Evolutionary conservation across 768 basidiomycete species (phyloP), one percentile per base, ranked within the genome.

Genomic region (Leucocoprinus birnbaumii): DNA sequence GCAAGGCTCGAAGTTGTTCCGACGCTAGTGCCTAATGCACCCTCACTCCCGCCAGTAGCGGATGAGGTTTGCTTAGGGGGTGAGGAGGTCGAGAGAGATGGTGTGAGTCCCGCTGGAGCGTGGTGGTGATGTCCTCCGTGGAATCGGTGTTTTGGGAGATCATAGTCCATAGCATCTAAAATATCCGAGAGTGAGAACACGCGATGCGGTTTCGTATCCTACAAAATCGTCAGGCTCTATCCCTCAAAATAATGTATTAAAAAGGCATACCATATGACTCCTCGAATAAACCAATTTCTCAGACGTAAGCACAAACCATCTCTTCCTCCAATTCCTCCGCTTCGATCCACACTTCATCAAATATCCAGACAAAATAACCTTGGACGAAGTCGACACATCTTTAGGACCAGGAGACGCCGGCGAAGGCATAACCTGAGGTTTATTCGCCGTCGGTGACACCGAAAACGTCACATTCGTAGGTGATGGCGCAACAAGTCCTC

Each of bases 261-360:
- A 5, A 5, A 38, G 14, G 46, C 35, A 40, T 59, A 96, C 95
- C 94, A 98, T 98, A 73, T 99, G 97, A 67, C 89, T 94, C 47
- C 85, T 85, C 9, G 85, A 87, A 73, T 99, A 99, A 34, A 92
- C 73, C 51, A 99, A 72, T 65, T 86, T 89, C 63, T 94, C 91
- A 37, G 86, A 85, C 37, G 87, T 93, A n/a, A 99, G 75, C 35
- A 91, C 86, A 63, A 99, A 98, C 96, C 95, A 98, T 25, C 97
- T 75, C 71, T 99, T 98, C 54, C 94, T 81, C 97, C 97, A 99
- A 61, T 85, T 91, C 63, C 90, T 87, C 65, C 96, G 83, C 61
- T 95, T 93, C 42, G 87, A 87, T 24, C 93, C 94, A 68, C 93
- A 94, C 66, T 98, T 98, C 90, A 95, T 94, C 58, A 99, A 76